A percentile compares a stretch with the other conserved stretches of the same genome.
These are phyloP conservation scores for Trebouxiophyceae sp. DNA, from an alignment of 163 green algal species.

Conservation along the genomic window DNA sequence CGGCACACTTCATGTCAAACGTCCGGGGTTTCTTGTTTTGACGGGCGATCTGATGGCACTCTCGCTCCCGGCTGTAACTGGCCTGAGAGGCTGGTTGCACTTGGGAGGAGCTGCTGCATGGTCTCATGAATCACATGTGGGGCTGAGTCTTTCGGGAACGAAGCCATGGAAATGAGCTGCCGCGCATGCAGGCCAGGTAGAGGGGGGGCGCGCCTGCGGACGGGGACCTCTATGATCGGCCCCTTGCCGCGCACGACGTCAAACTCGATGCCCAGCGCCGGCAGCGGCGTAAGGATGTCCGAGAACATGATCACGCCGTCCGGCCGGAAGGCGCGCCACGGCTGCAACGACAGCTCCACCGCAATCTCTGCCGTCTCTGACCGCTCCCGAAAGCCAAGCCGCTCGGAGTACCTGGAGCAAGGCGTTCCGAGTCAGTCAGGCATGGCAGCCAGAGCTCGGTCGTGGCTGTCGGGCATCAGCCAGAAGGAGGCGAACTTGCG, in stretches of 20 bases:
- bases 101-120: slow-evolving; percentile 25
- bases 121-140: too few species aligned
- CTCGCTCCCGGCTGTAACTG: too few species aligned
- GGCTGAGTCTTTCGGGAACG: too few species aligned
- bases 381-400: slow-evolving; percentile 83
- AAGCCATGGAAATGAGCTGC: too few species aligned
- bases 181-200: not conserved
- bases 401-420: slow-evolving; percentile 78
- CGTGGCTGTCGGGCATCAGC: not conserved
- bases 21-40: too few species aligned
- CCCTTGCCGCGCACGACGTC: slow-evolving; percentile 94
- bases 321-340: slow-evolving; percentile 81
- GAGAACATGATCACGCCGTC: slow-evolving; percentile 99
- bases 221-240: slow-evolving; percentile 73
- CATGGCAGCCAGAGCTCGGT: not conserved
- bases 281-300: slow-evolving; percentile 98
- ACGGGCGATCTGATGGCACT: too few species aligned
- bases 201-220: slow-evolving; percentile 40
- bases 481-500: slow-evolving; percentile 61
- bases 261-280: slow-evolving; percentile 96
- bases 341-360: slow-evolving; percentile 92
- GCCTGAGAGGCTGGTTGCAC: too few species aligned
- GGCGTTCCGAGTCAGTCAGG: too few species aligned
- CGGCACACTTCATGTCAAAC: too few species aligned
- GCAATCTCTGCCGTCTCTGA: slow-evolving; percentile 96